A percentile compares a stretch with the other conserved stretches of the same genome.
Evolutionary conservation across 208 protist species (phyloP).

Genomic region (Vickermania spadyakhi): DNA sequence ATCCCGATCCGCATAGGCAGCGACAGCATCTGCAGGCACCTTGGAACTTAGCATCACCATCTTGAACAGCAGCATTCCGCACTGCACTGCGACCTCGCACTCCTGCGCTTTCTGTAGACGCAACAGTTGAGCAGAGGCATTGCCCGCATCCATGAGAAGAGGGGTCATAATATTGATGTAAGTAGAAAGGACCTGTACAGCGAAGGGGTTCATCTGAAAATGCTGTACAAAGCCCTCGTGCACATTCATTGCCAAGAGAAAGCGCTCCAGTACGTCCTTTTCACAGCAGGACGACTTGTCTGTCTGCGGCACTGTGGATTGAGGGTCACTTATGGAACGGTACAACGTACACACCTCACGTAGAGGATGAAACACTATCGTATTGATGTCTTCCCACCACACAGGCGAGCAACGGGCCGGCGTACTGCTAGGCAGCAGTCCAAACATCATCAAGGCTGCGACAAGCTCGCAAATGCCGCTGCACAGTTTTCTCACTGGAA

Average conservation of each 20-base stretch:
- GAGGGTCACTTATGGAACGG: not conserved
- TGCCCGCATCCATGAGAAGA: constrained; percentile 41
- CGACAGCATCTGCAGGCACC: not conserved
- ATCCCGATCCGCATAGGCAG: not conserved
- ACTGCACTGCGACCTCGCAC: constrained; percentile 33
- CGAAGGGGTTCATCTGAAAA: not conserved
- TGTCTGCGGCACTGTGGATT: not conserved
- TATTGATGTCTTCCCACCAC: not conserved
- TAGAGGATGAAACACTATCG: not conserved
- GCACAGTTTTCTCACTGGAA: not conserved
- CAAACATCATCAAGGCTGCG: not conserved
- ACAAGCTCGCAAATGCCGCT: not conserved
- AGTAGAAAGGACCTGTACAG: not conserved
- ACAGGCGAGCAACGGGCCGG: not conserved
- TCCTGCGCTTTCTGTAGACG: constrained; percentile 6
- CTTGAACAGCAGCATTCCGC: constrained; percentile 41
- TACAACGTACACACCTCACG: not conserved
- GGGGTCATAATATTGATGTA: constrained; percentile 8
- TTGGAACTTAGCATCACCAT: constrained; percentile 28
- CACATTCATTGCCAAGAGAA: constrained; percentile 19
- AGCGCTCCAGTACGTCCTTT: constrained; percentile 11
- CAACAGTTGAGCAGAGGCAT: constrained; percentile 16
- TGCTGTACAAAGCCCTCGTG: constrained; percentile 2
- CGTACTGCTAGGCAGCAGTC: not conserved
- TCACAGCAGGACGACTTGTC: not conserved